These are phyloP conservation scores for Ehretia macrophylla DNA, from an alignment of 257 asterid genomes.

Conservation along the genomic window DNA sequence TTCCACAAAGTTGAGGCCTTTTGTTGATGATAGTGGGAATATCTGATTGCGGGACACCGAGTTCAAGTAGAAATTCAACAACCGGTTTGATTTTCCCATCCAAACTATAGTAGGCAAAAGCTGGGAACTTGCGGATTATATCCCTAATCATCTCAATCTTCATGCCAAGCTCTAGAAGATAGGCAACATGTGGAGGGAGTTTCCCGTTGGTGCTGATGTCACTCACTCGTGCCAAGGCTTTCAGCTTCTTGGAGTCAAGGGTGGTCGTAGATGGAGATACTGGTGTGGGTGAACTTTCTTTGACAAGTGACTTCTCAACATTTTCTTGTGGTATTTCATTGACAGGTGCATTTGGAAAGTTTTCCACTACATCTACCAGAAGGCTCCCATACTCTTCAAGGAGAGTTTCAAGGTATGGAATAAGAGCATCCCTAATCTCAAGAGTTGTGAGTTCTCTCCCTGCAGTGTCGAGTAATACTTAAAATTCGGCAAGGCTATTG, in stretches of 20 bases:
- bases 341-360: constrained; percentile 64
- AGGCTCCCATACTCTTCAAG: constrained; percentile 62
- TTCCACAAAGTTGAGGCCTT: constrained; percentile 97
- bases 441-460: constrained; percentile 94
- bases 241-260: constrained; percentile 52
- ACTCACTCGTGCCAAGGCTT: constrained; percentile 76
- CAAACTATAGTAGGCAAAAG: constrained; percentile 85
- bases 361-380: constrained; percentile 67
- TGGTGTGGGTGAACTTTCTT: constrained; percentile 32
- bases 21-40: constrained; percentile 65
- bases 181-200: constrained; percentile 69
- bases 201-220: constrained; percentile 56
- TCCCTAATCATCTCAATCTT: constrained; percentile 62
- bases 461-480: constrained; percentile 25
- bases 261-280: constrained; percentile 39
- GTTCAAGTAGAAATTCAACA: constrained; percentile 80
- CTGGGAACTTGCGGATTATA: constrained; percentile 79
- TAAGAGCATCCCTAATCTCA: constrained; percentile 88
- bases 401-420: constrained; percentile 72
- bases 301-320: constrained; percentile 26
- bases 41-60: constrained; percentile 64
- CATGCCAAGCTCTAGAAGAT: constrained; percentile 91
- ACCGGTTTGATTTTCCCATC: constrained; percentile 93
- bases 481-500: constrained; percentile 6
- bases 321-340: constrained; percentile 44